phyloP scores from a whole-genome alignment of 2,329 filamentous ascomycete genomes.

The Dactylellina parvicollis region DNA sequence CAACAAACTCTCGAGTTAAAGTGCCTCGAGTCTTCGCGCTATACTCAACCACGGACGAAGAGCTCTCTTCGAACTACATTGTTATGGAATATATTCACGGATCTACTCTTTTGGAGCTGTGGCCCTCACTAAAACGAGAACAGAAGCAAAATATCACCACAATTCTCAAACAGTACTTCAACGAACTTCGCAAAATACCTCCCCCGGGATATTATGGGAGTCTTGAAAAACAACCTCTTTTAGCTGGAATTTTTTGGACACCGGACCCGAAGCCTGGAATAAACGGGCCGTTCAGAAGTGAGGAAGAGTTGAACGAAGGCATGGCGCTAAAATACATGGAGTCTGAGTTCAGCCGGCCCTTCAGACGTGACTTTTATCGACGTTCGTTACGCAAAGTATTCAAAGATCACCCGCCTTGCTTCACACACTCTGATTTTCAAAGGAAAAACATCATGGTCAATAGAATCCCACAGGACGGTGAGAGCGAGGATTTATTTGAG shows the following conservation, averaged over 20 bases:
- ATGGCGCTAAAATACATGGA: neutral
- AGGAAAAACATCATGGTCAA: neutral
- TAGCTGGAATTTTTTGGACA: neutral
- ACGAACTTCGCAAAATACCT: neutral
- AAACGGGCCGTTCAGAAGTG: neutral
- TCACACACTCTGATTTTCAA: neutral
- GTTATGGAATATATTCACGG: conserved; percentile 9
- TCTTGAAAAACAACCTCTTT: neutral
- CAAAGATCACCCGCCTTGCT: conserved; percentile 1
- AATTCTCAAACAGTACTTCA: conserved; percentile 3
- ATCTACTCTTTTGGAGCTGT: neutral
- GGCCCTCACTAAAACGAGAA: neutral
- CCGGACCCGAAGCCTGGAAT: neutral
- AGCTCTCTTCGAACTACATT: neutral
- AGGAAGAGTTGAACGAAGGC: neutral
- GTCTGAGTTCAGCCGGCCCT: neutral
- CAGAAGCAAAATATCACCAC: neutral
- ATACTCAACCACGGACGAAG: neutral
- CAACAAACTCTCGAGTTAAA: conserved; percentile 6
- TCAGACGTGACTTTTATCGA: neutral
- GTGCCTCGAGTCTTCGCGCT: neutral
- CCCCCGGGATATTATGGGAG: neutral
- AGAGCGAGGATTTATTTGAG: neutral
- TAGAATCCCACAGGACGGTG: too few species aligned
- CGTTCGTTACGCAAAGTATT: neutral